These are phyloP conservation scores for Aureobasidium pullulans DNA, from an alignment of 2,329 filamentous ascomycete genomes.

Conservation along the genomic window DNA sequence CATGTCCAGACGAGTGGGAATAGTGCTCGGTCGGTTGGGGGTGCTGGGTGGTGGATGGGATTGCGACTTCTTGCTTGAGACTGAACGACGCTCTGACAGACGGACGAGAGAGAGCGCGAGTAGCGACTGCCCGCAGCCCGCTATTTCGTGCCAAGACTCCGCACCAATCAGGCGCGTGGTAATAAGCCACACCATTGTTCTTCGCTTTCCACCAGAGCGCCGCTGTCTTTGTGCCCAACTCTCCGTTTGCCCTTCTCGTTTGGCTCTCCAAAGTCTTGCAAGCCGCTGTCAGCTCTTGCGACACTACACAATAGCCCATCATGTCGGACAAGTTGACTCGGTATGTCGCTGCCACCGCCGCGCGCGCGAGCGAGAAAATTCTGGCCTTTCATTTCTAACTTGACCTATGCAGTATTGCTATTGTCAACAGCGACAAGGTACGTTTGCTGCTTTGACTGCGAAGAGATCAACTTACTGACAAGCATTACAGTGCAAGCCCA, in stretches of 20 bases:
- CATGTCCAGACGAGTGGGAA: conserved; percentile 19
- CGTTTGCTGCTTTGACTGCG: conserved; percentile 22
- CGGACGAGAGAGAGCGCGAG: neutral
- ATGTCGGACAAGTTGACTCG: conserved; percentile 95
- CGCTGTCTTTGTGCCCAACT: neutral
- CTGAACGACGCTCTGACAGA: neutral
- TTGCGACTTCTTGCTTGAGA: conserved; percentile 5
- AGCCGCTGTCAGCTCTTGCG: neutral
- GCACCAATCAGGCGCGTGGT: neutral
- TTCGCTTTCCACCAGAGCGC: neutral
- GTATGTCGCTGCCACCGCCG: conserved; percentile 45
- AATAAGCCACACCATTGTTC: neutral
- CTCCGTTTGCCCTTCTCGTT: neutral
- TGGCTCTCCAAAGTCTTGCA: neutral
- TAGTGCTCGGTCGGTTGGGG: neutral
- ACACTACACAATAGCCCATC: conserved; percentile 16
- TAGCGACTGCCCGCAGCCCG: neutral
- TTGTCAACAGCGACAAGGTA: conserved; percentile 98
- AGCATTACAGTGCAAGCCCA: conserved; percentile 68
- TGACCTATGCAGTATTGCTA: conserved; percentile 70
- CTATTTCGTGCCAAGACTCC: no score
- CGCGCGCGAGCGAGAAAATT: conserved; percentile 7
- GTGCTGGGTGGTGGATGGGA: neutral
- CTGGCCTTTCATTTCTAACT: conserved; percentile 13
- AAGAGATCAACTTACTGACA: neutral